Evolutionary conservation across 805 yeast genomes (phyloP), one percentile per base, ranked within the genome.

Genomic region (Suhomyces prunicola): DNA sequence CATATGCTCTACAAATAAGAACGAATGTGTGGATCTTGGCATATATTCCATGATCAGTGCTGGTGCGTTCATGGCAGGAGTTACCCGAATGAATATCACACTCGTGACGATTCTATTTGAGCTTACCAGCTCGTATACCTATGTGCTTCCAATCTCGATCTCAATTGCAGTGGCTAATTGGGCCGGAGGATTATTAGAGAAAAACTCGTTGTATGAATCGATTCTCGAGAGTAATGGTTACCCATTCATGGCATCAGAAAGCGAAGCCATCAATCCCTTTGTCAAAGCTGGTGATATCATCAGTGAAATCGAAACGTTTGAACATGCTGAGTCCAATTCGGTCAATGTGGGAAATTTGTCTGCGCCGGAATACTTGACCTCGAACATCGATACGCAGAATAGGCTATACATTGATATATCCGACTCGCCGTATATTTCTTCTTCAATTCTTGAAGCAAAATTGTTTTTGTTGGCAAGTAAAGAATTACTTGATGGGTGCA

Each of bases 31-130:
- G 6, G 82, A 78, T 56, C 61, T 77, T 54, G 84, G 84, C 0
- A 79, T 80, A 19, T 80, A 80, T 61, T 73, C 83, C 4, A 76
- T 80, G 77, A 77, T 79, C 1, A 73, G 80, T n/a, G 83, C 83
- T 0, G 84, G 83, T 10, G 78, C 83, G 0, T 79, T 79, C 53
- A 80, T 80, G 83, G 84, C 83, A 0, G 84, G 84, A 5, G 77
- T 79, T 4, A 80, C 84, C 2, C 63, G 83, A 53, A 80, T 80
- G 84, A 79, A 80, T 49, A 77, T 80, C 40, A 78, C 84, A 3
- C 62, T 80, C 33, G 82, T 80, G 1, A 77, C 78, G 4, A 79
- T 80, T 39, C 60, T 80, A 39, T 80, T 80, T 60, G 86, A 82
- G 59, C 63, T 82, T 33, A 82, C 86, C 0, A 81, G 84, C 22